Conservation (phyloP, 495 filamentous ascomycete species). For the Cercophora sp. region DNA sequence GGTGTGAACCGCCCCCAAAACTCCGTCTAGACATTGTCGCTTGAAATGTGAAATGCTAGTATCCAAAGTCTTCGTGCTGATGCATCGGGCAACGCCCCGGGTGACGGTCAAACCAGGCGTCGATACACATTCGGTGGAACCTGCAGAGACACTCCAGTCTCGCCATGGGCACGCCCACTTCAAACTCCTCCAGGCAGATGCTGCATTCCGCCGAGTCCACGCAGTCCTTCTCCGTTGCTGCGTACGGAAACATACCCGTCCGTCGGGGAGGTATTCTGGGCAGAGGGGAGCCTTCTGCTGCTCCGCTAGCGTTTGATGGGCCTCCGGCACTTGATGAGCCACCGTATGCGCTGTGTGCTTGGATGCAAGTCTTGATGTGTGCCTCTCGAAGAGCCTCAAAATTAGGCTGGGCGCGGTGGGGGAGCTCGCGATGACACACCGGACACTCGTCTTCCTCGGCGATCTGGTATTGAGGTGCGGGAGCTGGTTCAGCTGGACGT, state of each 20-base stretch:
- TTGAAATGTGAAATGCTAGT: too few relatives aligned
- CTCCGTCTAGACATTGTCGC: background rate
- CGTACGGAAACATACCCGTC: slow-evolving; percentile 58
- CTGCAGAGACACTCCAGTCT: slow-evolving; percentile 89
- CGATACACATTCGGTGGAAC: slow-evolving; percentile 74
- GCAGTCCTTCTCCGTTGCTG: slow-evolving; percentile 89
- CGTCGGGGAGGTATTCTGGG: slow-evolving; percentile 31
- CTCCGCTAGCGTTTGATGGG: slow-evolving; percentile 4
- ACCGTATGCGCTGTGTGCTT: slow-evolving; percentile 40
- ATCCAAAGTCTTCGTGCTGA: slow-evolving; percentile 49
- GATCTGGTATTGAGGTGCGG: slow-evolving; percentile 29
- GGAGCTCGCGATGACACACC: slow-evolving; percentile 75
- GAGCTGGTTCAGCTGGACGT: slow-evolving; percentile 27
- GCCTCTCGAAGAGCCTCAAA: slow-evolving; percentile 62
- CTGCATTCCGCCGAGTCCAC: slow-evolving; percentile 79
- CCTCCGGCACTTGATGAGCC: slow-evolving; percentile 15
- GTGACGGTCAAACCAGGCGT: slow-evolving; percentile 49
- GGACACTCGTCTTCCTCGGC: slow-evolving; percentile 88
- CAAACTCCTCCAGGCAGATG: slow-evolving; percentile 96
- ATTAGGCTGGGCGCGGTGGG: slow-evolving; percentile 55
- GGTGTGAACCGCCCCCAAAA: background rate
- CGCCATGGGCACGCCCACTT: slow-evolving; percentile 75
- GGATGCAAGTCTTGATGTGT: slow-evolving; percentile 77
- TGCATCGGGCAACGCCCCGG: slow-evolving; percentile 55
- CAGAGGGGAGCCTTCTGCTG: too few relatives aligned